Conservation (phyloP, 306 rosid genomes). For the Potentilla sterilis region DNA sequence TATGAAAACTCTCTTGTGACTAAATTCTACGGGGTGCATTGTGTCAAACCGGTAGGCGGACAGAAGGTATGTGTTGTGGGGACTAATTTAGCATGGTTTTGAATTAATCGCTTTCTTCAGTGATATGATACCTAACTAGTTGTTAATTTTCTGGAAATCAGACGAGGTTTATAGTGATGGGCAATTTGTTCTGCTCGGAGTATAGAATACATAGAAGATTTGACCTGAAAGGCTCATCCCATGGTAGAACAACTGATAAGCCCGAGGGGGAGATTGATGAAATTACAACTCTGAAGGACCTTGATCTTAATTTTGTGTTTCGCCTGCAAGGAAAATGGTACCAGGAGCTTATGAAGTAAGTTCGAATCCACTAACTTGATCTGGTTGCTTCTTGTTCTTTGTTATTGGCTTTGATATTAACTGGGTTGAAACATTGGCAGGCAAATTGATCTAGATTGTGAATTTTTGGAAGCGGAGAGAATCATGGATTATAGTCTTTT, state of each 20-base stretch:
- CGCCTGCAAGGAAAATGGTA: constrained; percentile 65
- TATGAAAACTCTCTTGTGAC: constrained; percentile 90
- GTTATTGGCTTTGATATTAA: constrained; percentile 20
- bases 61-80: constrained; percentile 58
- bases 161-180: constrained; percentile 99
- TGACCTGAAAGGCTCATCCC: constrained; percentile 94
- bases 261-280: constrained; percentile 86
- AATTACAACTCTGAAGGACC: constrained; percentile 94
- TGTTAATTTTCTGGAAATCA: constrained; percentile 34
- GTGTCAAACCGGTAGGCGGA: constrained; percentile 93
- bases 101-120: background rate
- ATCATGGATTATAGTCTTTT: constrained; percentile 98
- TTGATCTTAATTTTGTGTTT: constrained; percentile 90
- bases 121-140: constrained; percentile 1
- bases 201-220: constrained; percentile 88
- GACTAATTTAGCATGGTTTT: background rate
- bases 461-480: constrained; percentile 86
- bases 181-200: constrained; percentile 95
- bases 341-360: constrained; percentile 72
- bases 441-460: constrained; percentile 84
- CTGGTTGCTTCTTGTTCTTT: background rate
- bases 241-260: constrained; percentile 84
- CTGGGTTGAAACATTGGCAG: constrained; percentile 42
- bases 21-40: constrained; percentile 89
- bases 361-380: background rate